Conservation (phyloP, 192 early-diverging fungal species). For the Backusella westeae region DNA sequence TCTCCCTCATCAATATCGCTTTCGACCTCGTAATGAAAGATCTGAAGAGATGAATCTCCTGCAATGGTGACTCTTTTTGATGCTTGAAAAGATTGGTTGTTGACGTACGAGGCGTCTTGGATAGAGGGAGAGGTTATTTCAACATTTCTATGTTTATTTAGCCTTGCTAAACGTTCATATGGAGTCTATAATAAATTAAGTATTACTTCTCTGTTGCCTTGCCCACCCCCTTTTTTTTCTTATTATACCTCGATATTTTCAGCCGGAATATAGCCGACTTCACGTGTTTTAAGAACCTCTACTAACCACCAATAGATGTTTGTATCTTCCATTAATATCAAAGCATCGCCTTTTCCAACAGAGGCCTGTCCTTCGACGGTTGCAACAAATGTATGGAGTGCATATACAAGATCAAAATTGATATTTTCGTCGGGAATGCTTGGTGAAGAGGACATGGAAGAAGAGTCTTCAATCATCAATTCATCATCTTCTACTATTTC, state of each 20-base stretch:
- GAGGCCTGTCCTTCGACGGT: conserved; percentile 79
- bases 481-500: conserved; percentile 36
- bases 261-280: conserved; percentile 83
- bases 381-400: conserved; percentile 77
- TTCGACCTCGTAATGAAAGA: conserved; percentile 37
- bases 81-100: background rate
- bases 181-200: conserved; percentile 53
- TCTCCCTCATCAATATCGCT: conserved; percentile 18
- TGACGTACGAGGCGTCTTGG: background rate
- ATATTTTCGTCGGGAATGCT: conserved; percentile 58
- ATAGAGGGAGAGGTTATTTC: conserved; percentile 32
- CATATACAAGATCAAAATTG: conserved; percentile 74
- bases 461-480: conserved; percentile 34
- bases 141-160: conserved; percentile 73
- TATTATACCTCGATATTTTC: conserved; percentile 74
- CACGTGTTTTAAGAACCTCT: conserved; percentile 55
- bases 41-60: conserved; percentile 23
- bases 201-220: background rate
- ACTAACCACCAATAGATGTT: conserved; percentile 81
- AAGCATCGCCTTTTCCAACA: conserved; percentile 65
- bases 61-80: conserved; percentile 9
- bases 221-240: background rate
- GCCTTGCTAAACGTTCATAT: conserved; percentile 69
- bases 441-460: conserved; percentile 39
- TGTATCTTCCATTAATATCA: conserved; percentile 75